Conservation (phyloP, 495 filamentous ascomycete genomes). For the Xylaria flabelliformis region DNA sequence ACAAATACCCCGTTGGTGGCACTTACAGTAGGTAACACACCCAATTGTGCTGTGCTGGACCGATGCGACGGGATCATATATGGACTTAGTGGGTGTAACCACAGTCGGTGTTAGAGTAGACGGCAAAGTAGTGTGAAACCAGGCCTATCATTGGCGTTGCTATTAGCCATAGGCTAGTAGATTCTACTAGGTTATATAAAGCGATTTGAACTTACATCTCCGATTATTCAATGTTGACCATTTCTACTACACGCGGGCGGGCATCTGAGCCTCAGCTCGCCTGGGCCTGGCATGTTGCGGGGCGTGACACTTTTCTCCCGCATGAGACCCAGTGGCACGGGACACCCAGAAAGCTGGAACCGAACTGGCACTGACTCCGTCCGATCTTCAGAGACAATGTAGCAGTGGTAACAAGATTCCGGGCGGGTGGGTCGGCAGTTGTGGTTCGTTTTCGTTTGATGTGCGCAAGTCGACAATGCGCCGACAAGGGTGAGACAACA, state of each 20-base stretch:
- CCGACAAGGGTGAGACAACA: slow-evolving; percentile 1
- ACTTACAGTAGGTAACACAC: background rate
- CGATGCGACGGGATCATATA: background rate
- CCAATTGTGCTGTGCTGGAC: background rate
- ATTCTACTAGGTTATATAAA: background rate
- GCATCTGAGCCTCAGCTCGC: background rate
- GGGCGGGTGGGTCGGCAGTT: slow-evolving; percentile 12
- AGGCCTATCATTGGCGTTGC: background rate
- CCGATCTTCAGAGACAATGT: background rate
- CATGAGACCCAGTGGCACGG: slow-evolving; percentile 16
- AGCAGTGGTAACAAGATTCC: slow-evolving; percentile 10
- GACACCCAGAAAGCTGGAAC: slow-evolving; percentile 18
- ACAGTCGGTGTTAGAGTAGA: slow-evolving; percentile 14
- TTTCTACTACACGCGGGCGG: background rate
- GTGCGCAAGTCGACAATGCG: background rate
- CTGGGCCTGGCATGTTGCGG: slow-evolving; percentile 20
- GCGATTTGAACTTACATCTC: background rate
- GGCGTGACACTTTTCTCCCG: slow-evolving; percentile 17
- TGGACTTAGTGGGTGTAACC: slow-evolving; percentile 4
- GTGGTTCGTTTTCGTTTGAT: slow-evolving; percentile 13
- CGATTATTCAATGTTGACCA: background rate
- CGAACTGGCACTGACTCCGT: slow-evolving; percentile 12
- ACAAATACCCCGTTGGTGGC: background rate
- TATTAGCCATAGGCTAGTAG: background rate
- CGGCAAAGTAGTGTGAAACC: slow-evolving; percentile 3